These are phyloP conservation scores for Aspergillus sp. DNA, from an alignment of 2,329 filamentous ascomycete genomes.

Conservation along the genomic window DNA sequence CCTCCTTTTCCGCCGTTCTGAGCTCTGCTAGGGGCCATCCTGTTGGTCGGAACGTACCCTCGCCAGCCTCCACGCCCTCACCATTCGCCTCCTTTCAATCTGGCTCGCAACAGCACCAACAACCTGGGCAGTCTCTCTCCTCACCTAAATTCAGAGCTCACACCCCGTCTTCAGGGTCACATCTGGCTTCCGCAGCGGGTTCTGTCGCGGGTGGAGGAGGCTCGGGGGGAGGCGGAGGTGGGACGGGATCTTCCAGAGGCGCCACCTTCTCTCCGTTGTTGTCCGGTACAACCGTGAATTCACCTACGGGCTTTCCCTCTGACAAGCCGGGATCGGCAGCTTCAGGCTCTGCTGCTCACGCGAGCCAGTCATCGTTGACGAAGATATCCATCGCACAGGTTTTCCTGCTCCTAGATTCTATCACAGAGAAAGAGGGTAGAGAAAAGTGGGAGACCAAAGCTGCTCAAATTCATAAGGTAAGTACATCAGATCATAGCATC, in stretches of 20 bases:
- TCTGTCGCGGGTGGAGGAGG: slow-evolving; percentile 55
- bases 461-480: slow-evolving; percentile 88
- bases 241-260: slow-evolving; percentile 59
- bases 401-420: slow-evolving; percentile 87
- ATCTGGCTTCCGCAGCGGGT: slow-evolving; percentile 59
- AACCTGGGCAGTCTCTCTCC: slow-evolving; percentile 55
- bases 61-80: slow-evolving; percentile 57
- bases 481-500: slow-evolving; percentile 32
- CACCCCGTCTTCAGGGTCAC: slow-evolving; percentile 56
- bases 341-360: slow-evolving; percentile 45
- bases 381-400: slow-evolving; percentile 96
- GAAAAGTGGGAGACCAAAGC: slow-evolving; percentile 90
- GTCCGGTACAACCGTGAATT: slow-evolving; percentile 57
- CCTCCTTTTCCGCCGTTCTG: slow-evolving; percentile 57
- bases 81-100: slow-evolving; percentile 57
- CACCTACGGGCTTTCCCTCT: slow-evolving; percentile 55
- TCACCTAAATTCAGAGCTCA: slow-evolving; percentile 59
- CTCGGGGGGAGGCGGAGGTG: slow-evolving; percentile 53
- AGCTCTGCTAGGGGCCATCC: slow-evolving; percentile 53
- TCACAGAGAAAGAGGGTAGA: slow-evolving; percentile 90
- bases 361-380: slow-evolving; percentile 66
- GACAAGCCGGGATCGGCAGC: slow-evolving; percentile 47
- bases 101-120: slow-evolving; percentile 57
- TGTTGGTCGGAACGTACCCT: slow-evolving; percentile 55
- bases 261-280: slow-evolving; percentile 63